These are phyloP conservation scores for Datisca glomerata DNA, from an alignment of 306 rosid species.

Conservation along the genomic window DNA sequence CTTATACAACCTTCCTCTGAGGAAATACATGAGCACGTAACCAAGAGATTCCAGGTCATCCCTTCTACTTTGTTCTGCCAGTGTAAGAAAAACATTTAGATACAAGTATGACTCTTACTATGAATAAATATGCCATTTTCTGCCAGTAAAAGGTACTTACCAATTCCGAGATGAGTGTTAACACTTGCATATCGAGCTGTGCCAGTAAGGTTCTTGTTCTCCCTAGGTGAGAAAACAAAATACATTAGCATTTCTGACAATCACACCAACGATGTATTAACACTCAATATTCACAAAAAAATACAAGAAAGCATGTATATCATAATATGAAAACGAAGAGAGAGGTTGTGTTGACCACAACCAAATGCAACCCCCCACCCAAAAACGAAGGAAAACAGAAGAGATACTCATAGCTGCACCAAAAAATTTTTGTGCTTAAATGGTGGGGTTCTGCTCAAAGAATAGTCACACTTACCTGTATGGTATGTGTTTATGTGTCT, in stretches of 20 bases:
- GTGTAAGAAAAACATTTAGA: constrained; percentile 12
- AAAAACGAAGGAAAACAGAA: no score
- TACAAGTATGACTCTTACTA: no score
- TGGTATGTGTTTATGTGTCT: constrained; percentile 94
- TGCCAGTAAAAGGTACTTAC: constrained; percentile 39
- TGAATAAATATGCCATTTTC: constrained; percentile 3
- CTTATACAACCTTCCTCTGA: constrained; percentile 79
- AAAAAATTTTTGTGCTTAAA: not conserved
- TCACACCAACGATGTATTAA: not conserved
- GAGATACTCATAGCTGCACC: not conserved
- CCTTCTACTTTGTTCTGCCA: constrained; percentile 98
- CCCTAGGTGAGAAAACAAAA: constrained; percentile 29
- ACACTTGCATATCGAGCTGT: constrained; percentile 99
- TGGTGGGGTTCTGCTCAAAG: not conserved
- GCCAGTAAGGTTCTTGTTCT: constrained; percentile 98
- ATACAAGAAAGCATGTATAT: not conserved
- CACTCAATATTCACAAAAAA: not conserved
- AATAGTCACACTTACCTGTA: constrained; percentile 61
- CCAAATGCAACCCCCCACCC: not conserved
- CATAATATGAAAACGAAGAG: not conserved
- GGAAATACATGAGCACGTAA: constrained; percentile 91
- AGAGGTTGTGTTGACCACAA: not conserved
- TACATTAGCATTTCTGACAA: not conserved
- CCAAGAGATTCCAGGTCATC: constrained; percentile 99
- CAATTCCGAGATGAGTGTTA: constrained; percentile 98